A percentile compares a stretch with the other conserved stretches of the same genome.
Evolutionary conservation across 352 stramenopile genomes (phyloP).

Genomic region (Globisporangium spinosum): DNA sequence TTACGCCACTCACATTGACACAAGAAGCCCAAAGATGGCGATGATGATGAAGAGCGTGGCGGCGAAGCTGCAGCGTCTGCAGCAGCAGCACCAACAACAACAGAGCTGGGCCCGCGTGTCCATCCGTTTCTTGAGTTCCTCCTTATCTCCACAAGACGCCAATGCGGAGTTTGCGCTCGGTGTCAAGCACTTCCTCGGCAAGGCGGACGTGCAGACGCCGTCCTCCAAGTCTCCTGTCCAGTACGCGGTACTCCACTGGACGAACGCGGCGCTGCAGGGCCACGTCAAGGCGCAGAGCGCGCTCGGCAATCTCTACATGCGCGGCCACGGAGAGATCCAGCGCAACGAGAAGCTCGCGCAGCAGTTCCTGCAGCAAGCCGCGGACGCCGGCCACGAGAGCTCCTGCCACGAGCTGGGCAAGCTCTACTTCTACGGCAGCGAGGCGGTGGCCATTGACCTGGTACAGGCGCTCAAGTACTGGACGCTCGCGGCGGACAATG

Average conservation of each 20-base stretch:
- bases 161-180: conserved; percentile 60
- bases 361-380: conserved; percentile 59
- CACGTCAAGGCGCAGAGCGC: conserved; percentile 69
- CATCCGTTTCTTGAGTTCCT: neutral
- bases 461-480: conserved; percentile 59
- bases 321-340: conserved; percentile 45
- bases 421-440: conserved; percentile 56
- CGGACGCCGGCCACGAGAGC: conserved; percentile 59
- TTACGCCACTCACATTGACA: neutral
- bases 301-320: conserved; percentile 67
- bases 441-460: conserved; percentile 28
- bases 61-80: conserved; percentile 5
- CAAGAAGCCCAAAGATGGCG: conserved; percentile 3
- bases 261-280: conserved; percentile 63
- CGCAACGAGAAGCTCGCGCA: conserved; percentile 42
- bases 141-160: conserved; percentile 6
- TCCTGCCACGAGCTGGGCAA: conserved; percentile 78
- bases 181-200: conserved; percentile 55
- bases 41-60: conserved; percentile 1
- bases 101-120: neutral
- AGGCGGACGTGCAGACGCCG: conserved; percentile 21
- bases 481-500: conserved; percentile 46
- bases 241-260: conserved; percentile 71
- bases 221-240: conserved; percentile 39
- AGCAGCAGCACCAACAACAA: neutral